Evolutionary conservation across 805 yeast genomes (phyloP).

Genomic region (Saccharomyces mikatae): DNA sequence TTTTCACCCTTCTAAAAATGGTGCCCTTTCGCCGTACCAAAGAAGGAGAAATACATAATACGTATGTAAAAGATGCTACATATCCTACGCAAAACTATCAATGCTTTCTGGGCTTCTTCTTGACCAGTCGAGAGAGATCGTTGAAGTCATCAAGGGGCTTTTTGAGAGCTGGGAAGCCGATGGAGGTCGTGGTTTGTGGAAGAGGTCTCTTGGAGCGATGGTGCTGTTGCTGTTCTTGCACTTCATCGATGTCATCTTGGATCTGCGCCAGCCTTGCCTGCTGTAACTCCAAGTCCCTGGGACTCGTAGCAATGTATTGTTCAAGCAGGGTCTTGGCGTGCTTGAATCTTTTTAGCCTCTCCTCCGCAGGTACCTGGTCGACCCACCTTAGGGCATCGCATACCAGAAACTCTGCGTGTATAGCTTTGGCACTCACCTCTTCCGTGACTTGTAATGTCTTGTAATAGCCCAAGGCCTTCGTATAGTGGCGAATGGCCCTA

Average conservation of each 20-base stretch:
- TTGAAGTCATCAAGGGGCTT: constrained; percentile 35
- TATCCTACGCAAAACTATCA: not conserved
- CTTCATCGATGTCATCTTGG: constrained; percentile 46
- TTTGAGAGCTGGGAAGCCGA: not conserved
- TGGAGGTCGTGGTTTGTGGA: not conserved
- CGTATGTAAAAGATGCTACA: not conserved
- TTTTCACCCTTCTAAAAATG: not conserved
- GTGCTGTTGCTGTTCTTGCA: constrained; percentile 27
- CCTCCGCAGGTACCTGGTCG: not conserved
- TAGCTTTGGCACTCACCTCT: not conserved
- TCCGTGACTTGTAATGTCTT: constrained; percentile 29
- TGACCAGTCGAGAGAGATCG: constrained; percentile 56
- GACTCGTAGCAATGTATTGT: constrained; percentile 1
- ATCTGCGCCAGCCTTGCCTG: constrained; percentile 47
- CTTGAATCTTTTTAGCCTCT: not conserved
- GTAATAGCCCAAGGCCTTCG: constrained; percentile 39
- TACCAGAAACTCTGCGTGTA: not conserved
- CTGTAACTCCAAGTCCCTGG: constrained; percentile 32
- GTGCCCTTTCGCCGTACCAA: not conserved
- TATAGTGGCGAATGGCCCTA: constrained; percentile 68
- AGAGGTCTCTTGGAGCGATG: not conserved
- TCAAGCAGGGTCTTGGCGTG: constrained; percentile 1
- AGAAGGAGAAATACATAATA: not conserved
- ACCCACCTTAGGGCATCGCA: not conserved
- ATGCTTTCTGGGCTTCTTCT: constrained; percentile 35